Percentiles rank a stretch among this genome's conserved stretches.
phyloP scores from a whole-genome alignment of 768 basidiomycete species.

The Harrya chromipes region DNA sequence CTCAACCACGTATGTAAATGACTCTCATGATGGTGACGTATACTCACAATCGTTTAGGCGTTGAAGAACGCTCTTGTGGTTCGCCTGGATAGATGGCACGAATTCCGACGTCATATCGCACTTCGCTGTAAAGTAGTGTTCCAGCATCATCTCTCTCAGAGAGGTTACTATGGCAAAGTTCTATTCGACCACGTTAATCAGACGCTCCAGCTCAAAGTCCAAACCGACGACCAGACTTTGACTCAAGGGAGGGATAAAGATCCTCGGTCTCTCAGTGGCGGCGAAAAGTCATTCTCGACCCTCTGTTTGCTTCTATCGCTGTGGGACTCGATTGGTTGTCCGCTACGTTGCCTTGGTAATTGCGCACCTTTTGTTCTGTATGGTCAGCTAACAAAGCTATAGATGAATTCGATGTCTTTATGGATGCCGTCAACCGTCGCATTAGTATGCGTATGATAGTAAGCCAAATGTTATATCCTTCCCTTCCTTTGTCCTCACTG shows the following conservation, averaged over 20 bases:
- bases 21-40: neutral
- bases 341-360: constrained; percentile 85
- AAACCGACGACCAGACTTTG: constrained; percentile 75
- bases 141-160: constrained; percentile 73
- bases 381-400: constrained; percentile 11
- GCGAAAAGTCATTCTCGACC: constrained; percentile 96
- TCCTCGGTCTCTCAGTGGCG: constrained; percentile 83
- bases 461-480: constrained; percentile 17
- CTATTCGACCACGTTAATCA: constrained; percentile 73
- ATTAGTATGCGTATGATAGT: constrained; percentile 97
- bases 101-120: constrained; percentile 87
- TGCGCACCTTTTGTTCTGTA: neutral
- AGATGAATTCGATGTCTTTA: constrained; percentile 99
- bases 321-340: constrained; percentile 95
- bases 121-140: constrained; percentile 83
- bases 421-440: constrained; percentile 90
- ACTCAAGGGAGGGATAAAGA: constrained; percentile 77
- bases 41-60: constrained; percentile 42
- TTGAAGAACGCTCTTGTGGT: constrained; percentile 61
- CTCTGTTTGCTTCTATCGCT: constrained; percentile 91
- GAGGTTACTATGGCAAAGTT: constrained; percentile 89
- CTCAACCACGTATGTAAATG: constrained; percentile 67
- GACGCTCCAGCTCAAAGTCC: constrained; percentile 70
- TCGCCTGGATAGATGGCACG: constrained; percentile 76
- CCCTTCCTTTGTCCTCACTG: constrained; percentile 2